Evolutionary conservation across 2,329 filamentous ascomycete genomes (phyloP), one percentile per base, ranked within the genome.

Genomic region (Lasiodiplodia theobromae): DNA sequence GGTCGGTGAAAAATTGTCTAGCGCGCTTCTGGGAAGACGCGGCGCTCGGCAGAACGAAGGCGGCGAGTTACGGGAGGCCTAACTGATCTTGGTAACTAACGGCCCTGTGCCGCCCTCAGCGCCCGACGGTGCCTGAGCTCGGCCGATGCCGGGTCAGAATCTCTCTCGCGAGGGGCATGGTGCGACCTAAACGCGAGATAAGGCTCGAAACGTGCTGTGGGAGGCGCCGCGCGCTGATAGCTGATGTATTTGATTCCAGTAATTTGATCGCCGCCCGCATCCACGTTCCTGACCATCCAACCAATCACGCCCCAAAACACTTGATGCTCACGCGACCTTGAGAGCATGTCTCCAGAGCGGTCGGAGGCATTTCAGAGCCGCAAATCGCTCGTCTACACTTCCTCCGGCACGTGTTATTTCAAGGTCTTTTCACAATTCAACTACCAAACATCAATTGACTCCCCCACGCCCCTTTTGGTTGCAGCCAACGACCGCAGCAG

Each of bases 221-320:
- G 12, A 40, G 38, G 38, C 38, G 38, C 38, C 38, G 38, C 11
- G 38, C 14, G 25, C 52, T 56, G 54, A 57, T 57, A 57, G 54
- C 54, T 57, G 54, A 57, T 57, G 54, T 57, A 57, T 57, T 57
- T 38, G 54, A 38, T 57, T 57, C 54, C 54, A 57, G 54, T 57
- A 57, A 57, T 57, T 57, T 40, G 54, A 57, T 57, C 54, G 54
- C 34, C 54, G 51, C 31, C 18, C 16, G 4, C 28, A 2, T 1
- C 28, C 5, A 8, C 53, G 53, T 47, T 37, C 31, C n/a, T 28
- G 31, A 37, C 54, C 54, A 34, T n/a, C 31, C 54, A 16, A 3
- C 54, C 54, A 57, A 38, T 23, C 34, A 21, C 18, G 12, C 11
- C 10, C 31, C 0, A 3, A 6, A 5, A 10, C 7, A 21, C 18